Evolutionary conservation across 345 rosid genomes (phyloP).

Genomic region (Turritis glabra): DNA sequence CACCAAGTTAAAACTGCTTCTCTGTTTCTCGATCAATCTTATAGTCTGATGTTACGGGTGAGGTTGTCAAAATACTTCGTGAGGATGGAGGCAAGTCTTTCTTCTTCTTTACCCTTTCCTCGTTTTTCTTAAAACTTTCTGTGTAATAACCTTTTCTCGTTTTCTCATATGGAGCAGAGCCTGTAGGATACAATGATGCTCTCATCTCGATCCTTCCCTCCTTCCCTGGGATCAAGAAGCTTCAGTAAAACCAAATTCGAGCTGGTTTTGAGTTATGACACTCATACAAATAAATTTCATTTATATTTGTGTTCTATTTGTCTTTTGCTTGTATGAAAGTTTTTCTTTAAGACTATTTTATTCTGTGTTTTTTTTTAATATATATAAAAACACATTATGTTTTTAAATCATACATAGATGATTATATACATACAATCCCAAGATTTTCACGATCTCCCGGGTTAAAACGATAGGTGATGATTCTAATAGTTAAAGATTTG

Average conservation of each 20-base stretch:
- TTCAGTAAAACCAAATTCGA: slow-evolving; percentile 44
- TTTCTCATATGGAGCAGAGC: slow-evolving; percentile 50
- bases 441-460: not conserved
- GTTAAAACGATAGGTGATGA: not conserved
- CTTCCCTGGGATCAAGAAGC: slow-evolving; percentile 91
- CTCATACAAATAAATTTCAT: slow-evolving; percentile 29
- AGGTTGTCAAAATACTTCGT: slow-evolving; percentile 69
- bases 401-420: slow-evolving; percentile 16
- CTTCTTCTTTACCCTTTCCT: not conserved
- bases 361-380: not conserved
- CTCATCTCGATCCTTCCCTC: slow-evolving; percentile 84
- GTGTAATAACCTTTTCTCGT: slow-evolving; percentile 14
- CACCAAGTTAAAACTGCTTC: slow-evolving; percentile 10
- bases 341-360: slow-evolving; percentile 12
- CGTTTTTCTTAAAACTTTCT: not conserved
- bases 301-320: slow-evolving; percentile 12
- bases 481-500: slow-evolving; percentile 7
- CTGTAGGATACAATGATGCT: slow-evolving; percentile 85
- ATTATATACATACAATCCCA: slow-evolving; percentile 10
- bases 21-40: slow-evolving; percentile 13
- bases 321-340: slow-evolving; percentile 22
- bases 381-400: slow-evolving; percentile 3
- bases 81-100: slow-evolving; percentile 74
- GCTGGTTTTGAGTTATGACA: slow-evolving; percentile 30
- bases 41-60: slow-evolving; percentile 83